Evolutionary conservation across 345 rosid genomes (phyloP), one percentile per base, ranked within the genome.

Genomic region (Rhizophora mangle): DNA sequence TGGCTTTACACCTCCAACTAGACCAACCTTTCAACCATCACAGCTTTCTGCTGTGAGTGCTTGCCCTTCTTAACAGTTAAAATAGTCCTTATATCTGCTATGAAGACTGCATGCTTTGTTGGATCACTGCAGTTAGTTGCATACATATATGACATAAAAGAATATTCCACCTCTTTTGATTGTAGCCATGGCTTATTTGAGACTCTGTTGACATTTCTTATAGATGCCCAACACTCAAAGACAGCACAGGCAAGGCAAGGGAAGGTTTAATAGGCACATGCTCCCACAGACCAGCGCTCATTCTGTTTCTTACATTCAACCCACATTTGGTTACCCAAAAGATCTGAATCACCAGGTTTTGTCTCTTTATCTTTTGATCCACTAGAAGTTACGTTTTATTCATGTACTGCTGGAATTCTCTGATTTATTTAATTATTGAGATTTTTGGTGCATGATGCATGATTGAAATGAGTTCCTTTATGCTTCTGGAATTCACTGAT

Each of bases 311-410:
- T 80, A 79, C 64, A 30, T 73, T 72, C 89, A 78, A 58, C 88
- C 55, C 77, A 70, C 92, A 73, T 56, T 62, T 66, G 5, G 64
- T 62, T 53, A 67, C 72, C 71, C 78, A 30, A 87, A 77, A 82
- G 95, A 89, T 76, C 68, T 72, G 51, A 74, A 65, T 71, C 82
- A 80, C 74, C 81, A 85, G 88, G 96, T 89, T 71, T 73, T 34
- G 27, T 34, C 68, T 43, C 9, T 29, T 32, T 32, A 20, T 9
- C n/a, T 56, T 71, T 71, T 65, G 18, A 43, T 37, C 22, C n/a
- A 37, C 52, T 46, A 31, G 54, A 54, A 46, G 19, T 43, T 10
- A 9, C 47, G 34, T 24, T 46, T 20, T 59, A 21, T 24, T 53
- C 18, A 18, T 22, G 58, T 69, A 4, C 46, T 20, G 43, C 16